A percentile compares a stretch with the other conserved stretches of the same genome.
Evolutionary conservation across 108 stramenopile species (phyloP).

Genomic region (Fistulifera pelliculosa): DNA sequence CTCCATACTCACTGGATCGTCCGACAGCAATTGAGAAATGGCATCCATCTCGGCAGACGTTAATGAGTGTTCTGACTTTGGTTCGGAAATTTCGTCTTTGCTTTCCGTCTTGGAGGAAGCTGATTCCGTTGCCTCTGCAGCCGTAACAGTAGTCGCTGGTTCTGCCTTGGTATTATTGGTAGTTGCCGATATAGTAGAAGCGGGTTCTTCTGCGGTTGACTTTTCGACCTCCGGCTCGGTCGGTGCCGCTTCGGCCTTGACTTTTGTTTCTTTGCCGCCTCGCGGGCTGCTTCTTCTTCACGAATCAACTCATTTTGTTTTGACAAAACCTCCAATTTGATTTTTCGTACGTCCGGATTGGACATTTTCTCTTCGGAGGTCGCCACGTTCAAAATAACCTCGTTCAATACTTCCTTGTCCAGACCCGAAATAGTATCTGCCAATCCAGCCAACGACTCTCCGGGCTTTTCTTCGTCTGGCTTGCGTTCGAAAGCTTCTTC

Average conservation of each 20-base stretch:
- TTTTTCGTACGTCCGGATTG: slow-evolving; percentile 64
- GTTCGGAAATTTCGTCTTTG: slow-evolving; percentile 22
- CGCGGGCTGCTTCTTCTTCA: slow-evolving; percentile 57
- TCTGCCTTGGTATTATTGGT: slow-evolving; percentile 3
- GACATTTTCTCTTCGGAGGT: slow-evolving; percentile 65
- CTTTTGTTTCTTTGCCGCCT: slow-evolving; percentile 46
- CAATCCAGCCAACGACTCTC: slow-evolving; percentile 62
- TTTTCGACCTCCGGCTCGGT: slow-evolving; percentile 21
- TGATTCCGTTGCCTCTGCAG: slow-evolving; percentile 9
- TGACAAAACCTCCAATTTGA: slow-evolving; percentile 70
- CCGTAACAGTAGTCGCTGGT: slow-evolving; percentile 3
- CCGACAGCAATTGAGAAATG: slow-evolving; percentile 62
- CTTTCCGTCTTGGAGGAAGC: slow-evolving; percentile 26
- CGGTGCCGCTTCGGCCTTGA: slow-evolving; percentile 25
- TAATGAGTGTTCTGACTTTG: slow-evolving; percentile 29
- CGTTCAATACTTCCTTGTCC: slow-evolving; percentile 91
- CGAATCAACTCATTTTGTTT: slow-evolving; percentile 76
- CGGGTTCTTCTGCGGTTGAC: slow-evolving; percentile 7
- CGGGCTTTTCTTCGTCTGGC: slow-evolving; percentile 17
- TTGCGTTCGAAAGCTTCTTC: slow-evolving; percentile 46
- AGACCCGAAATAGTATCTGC: slow-evolving; percentile 89
- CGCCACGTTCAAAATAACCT: slow-evolving; percentile 92
- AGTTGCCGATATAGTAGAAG: background rate
- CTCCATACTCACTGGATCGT: slow-evolving; percentile 74
- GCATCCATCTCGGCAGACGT: slow-evolving; percentile 77